Percentiles rank a stretch among this genome's conserved stretches.
Evolutionary conservation across 495 filamentous ascomycete genomes (phyloP).

Genomic region (Xylaria bambusicola): DNA sequence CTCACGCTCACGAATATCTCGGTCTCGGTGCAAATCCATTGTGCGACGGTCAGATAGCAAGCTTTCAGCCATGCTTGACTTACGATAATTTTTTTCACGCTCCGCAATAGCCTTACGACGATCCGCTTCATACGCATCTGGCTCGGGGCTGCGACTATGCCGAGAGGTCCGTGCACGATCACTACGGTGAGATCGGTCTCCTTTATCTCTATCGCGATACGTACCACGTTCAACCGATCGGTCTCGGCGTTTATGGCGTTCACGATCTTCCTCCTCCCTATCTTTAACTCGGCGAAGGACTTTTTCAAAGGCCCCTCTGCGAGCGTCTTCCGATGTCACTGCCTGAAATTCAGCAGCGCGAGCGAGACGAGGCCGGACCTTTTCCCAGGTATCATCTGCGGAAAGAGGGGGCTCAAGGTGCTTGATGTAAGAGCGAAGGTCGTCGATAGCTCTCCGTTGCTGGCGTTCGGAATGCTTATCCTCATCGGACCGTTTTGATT

Average conservation of each 20-base stretch:
- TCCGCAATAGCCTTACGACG: conserved; percentile 83
- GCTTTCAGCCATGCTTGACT: conserved; percentile 66
- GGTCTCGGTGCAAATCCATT: conserved; percentile 49
- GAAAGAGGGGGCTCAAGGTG: conserved; percentile 85
- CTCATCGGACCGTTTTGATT: conserved; percentile 70
- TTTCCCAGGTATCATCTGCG: conserved; percentile 79
- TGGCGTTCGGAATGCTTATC: conserved; percentile 84
- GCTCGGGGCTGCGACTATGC: conserved; percentile 75
- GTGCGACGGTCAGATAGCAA: conserved; percentile 55
- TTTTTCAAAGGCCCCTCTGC: conserved; percentile 88
- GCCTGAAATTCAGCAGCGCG: conserved; percentile 80
- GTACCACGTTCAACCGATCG: conserved; percentile 60
- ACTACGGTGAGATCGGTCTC: conserved; percentile 63
- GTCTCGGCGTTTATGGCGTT: conserved; percentile 66
- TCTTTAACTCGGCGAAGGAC: conserved; percentile 85
- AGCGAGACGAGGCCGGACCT: conserved; percentile 74
- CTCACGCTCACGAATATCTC: conserved; percentile 53
- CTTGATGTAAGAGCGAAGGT: conserved; percentile 84
- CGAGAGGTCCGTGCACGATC: conserved; percentile 53
- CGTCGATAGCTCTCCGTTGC: conserved; percentile 82
- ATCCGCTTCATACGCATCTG: conserved; percentile 85
- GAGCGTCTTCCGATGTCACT: conserved; percentile 77
- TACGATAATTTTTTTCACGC: conserved; percentile 83
- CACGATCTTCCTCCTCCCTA: conserved; percentile 86
- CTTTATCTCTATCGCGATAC: conserved; percentile 59